Evolutionary conservation across 2,329 filamentous ascomycete species (phyloP), one percentile per base, ranked within the genome.

Genomic region (Knufia petricola): DNA sequence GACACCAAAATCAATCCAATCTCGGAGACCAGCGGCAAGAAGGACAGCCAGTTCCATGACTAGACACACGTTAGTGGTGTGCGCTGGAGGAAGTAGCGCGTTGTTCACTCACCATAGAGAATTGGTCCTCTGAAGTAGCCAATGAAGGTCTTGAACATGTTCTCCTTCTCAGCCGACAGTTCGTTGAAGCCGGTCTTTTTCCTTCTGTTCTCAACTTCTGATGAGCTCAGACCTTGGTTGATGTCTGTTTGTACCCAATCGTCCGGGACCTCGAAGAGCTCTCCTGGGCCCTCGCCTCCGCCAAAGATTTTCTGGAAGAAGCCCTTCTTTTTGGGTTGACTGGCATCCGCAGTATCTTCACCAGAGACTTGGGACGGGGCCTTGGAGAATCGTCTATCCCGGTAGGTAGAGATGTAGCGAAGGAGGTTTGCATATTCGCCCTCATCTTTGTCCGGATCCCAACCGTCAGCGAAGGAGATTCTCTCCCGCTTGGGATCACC

Each of bases 31-130:
- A 63, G 80, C 80, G 59, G 83, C 82, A 60, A 87, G 73, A 46
- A 85, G 69, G 96, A 84, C 83, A 69, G 83, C 83, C 62, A 85
- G 64, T 75, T 87, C 82, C 83, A 87, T 87, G 64, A 86, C 81
- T 82, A 55, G 41, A 50, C 30, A 3, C 15, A 24, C 44, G 43
- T 54, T 50, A 46, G 21, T 26, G 34, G 32, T 45, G 26, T n/a
- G 13, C 24, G 15, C 28, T 32, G 2, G 13, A 34, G n/a, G 15
- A 31, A 21, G 2, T n/a, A 4, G 7, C 10, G 4, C 7, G 8
- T 13, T 3, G n/a, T 2, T 30, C 13, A n/a, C 79, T 64, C 74
- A 85, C 82, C 81, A 68, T 86, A 87, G 55, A 86, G 78, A 72
- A 87, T 82, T 54, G 83, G 83, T 61, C 83, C 83, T 58, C 72